Evolutionary conservation across 805 yeast species (phyloP).

Genomic region (Lachancea sp.): DNA sequence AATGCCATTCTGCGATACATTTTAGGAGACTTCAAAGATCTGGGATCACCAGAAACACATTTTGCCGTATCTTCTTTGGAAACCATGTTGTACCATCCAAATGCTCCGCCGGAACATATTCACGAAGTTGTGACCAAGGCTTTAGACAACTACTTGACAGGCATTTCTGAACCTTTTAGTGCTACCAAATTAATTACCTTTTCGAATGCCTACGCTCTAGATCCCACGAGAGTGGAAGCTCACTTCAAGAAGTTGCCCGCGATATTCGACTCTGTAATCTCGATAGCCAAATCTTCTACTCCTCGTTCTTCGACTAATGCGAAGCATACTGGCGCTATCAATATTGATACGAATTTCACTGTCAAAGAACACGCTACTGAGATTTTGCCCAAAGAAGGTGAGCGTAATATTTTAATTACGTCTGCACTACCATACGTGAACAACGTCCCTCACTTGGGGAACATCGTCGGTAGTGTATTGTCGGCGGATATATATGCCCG

Average conservation of each 20-base stretch:
- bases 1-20: conserved; percentile 66
- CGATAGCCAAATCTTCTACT: conserved; percentile 38
- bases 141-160: conserved; percentile 27
- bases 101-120: conserved; percentile 37
- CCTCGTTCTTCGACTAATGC: conserved; percentile 28
- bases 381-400: conserved; percentile 60
- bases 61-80: conserved; percentile 23
- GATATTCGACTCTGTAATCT: conserved; percentile 41
- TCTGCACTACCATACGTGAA: conserved; percentile 97
- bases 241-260: conserved; percentile 25
- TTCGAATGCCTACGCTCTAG: conserved; percentile 48
- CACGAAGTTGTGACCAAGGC: conserved; percentile 38
- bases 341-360: conserved; percentile 23
- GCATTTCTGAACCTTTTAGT: conserved; percentile 30
- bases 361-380: conserved; percentile 30
- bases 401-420: conserved; percentile 80
- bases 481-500: conserved; percentile 92
- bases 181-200: conserved; percentile 55
- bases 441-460: conserved; percentile 97
- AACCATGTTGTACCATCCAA: conserved; percentile 14
- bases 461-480: conserved; percentile 90
- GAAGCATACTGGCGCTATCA: conserved; percentile 38
- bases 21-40: conserved; percentile 40
- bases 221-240: conserved; percentile 22
- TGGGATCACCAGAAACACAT: conserved; percentile 30